Base-by-base conservation (phyloP, 257 asterid genomes). In the Solanum habrochaites region DNA sequence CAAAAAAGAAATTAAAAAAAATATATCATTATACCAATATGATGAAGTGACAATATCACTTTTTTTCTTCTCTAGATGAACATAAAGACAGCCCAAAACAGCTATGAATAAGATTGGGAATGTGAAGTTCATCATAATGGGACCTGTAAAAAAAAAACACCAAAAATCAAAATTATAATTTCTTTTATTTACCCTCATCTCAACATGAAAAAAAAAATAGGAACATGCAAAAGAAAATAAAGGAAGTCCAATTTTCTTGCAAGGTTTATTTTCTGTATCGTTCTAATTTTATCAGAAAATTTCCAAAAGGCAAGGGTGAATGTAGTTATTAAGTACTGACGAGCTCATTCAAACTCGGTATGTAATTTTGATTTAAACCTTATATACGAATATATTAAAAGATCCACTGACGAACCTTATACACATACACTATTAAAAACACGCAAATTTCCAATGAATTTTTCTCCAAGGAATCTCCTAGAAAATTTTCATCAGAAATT, bases 91-190 rank as follows among this genome's bases (percentile, higher is more conserved):
- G 35, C 99, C 99, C 92, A 97, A 29, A 73, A 93, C 95, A 89
- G 99, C 98, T 88, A 97, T 95, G 93, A 96, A 96, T 94, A 97
- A 45, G 32, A 97, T 93, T 25, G 99, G 99, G 71, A 96, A 92
- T 67, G 99, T 96, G 92, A 96, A 97, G 93, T 94, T 97, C 95
- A 97, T 86, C 93, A 94, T 91, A 83, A 94, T 94, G 21, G 99
- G 95, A 86, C 98, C 98, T 95, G 91, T 25, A 85, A 47, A 47
- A 35, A 47, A 35, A 72, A 70, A 4, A 29, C 58, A 86, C 37
- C 62, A 70, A 47, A 16, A 80, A 80, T 45, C 18, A 80, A 80
- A 67, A 5, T 13, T 13, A 32, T 42, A 49, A 45, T 11, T 7
- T 10, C 37, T 49, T 47, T 42, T 23, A 15, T 56, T 85, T 15